Evolutionary conservation across 139 green algal species (phyloP), one percentile per base, ranked within the genome.

Genomic region (Chlorokybus atmophyticus): DNA sequence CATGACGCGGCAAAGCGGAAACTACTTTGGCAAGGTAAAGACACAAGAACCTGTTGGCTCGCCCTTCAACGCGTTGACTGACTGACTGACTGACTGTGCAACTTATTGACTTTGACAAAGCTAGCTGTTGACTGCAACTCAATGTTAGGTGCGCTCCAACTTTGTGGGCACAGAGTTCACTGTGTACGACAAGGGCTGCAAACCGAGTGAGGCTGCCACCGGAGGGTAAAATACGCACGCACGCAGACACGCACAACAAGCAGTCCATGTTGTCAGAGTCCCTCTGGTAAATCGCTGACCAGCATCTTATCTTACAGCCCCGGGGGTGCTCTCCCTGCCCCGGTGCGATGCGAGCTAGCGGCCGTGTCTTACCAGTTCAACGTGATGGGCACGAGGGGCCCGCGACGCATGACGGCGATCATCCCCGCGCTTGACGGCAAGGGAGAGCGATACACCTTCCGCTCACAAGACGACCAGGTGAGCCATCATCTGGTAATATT

Each of bases 91-190:
- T n/a, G n/a, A n/a, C n/a, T n/a, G n/a, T n/a, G n/a, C n/a, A n/a
- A n/a, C n/a, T n/a, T n/a, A n/a, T n/a, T n/a, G n/a, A n/a, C n/a
- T n/a, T n/a, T n/a, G n/a, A n/a, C n/a, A n/a, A n/a, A n/a, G n/a
- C n/a, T n/a, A n/a, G n/a, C n/a, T n/a, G n/a, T n/a, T n/a, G n/a
- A n/a, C n/a, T n/a, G n/a, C n/a, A n/a, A n/a, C n/a, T n/a, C n/a
- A n/a, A n/a, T n/a, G n/a, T n/a, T n/a, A n/a, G n/a, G 30, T 70
- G 39, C 72, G 80, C 1, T 67, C 79, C 55, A 96, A 94, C 79
- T 95, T 96, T 56, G 56, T 96, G 29, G 86, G 87, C 38, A 97
- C 89, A 10, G 79, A 92, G 60, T 97, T 96, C 74, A 76, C 66
- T 8, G 62, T 88, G 27, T 88, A 81, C 64, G 85, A 94, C 66